Evolutionary conservation across 129 eudicot genomes (phyloP), one percentile per base, ranked within the genome.

Genomic region (Lactuca saligna): DNA sequence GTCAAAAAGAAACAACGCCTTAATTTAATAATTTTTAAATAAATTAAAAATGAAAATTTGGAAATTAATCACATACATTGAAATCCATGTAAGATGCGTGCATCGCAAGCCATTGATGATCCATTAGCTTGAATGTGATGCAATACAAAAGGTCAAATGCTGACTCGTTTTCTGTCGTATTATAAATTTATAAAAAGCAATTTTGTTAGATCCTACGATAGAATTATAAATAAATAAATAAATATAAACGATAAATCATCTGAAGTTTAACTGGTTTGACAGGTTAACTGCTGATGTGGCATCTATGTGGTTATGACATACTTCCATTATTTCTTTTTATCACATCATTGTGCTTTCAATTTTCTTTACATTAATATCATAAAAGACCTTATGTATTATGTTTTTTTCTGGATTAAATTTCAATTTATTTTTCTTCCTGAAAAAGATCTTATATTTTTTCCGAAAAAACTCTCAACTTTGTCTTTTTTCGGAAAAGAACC

Each of bases 41-140:
- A 25, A 4, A 38, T 14, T 6, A 13, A 69, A 60, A 39, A 12
- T 33, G 51, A 4, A 37, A 51, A 14, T 12, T 49, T 4, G 4
- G 76, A 58, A 58, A 53, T 25, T 25, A 25, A 25, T 75, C 7
- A 68, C 94, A 39, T 82, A 94, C 99, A 78, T 94, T 94, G 83
- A 94, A 94, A 71, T 94, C 99, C 99, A 94, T 94, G 80, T 94
- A 94, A 34, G 97, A 94, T 38, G 99, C 99, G 25, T 76, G 99
- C 97, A 94, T 90, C 71, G 84, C 70, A 58, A 94, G 99, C 99
- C 99, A 94, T 71, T 75, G 90, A 72, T 82, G 82, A 73, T 94
- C 99, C 88, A 94, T 86, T 80, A 94, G 82, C 89, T 85, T 85
- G 87, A 89, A 94, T 13, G 99, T 75, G 74, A 94, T 90, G 83